Conservation (phyloP, 1,284 basidiomycete genomes). For the Microbotryum silenes-acaulis region DNA sequence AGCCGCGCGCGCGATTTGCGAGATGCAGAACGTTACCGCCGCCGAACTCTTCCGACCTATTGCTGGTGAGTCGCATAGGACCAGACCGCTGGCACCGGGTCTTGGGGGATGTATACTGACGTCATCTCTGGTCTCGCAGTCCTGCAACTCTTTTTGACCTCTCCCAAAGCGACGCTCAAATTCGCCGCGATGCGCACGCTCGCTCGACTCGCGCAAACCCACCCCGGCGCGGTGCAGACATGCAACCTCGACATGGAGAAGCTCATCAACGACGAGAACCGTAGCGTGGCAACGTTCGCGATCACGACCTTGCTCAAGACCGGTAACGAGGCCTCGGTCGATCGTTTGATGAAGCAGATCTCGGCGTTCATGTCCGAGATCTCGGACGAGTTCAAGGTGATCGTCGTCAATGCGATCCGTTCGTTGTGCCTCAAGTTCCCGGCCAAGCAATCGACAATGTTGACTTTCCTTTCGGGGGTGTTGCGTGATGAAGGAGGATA, state of each 20-base stretch:
- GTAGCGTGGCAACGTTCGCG: constrained; percentile 95
- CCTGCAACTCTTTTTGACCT: constrained; percentile 84
- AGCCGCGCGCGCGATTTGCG: constrained; percentile 93
- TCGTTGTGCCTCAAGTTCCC: constrained; percentile 99
- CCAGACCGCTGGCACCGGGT: no score
- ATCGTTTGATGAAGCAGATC: constrained; percentile 99
- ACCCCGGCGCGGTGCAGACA: constrained; percentile 75
- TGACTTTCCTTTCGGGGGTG: constrained; percentile 87
- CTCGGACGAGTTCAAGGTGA: constrained; percentile 99
- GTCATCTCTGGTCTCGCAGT: constrained; percentile 47
- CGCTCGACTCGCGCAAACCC: constrained; percentile 72
- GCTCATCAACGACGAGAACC: constrained; percentile 91
- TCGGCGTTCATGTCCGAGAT: constrained; percentile 99
- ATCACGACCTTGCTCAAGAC: constrained; percentile 99
- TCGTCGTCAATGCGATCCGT: constrained; percentile 97
- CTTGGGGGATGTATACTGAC: no score
- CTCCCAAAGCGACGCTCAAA: constrained; percentile 87
- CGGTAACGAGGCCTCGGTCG: constrained; percentile 96
- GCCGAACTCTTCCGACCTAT: constrained; percentile 79
- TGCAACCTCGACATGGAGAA: constrained; percentile 98
- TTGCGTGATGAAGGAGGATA: constrained; percentile 96
- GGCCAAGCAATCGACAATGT: constrained; percentile 88
- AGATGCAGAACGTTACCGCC: constrained; percentile 75
- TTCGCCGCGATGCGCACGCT: constrained; percentile 96
- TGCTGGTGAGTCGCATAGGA: constrained; percentile 52